Conservation (phyloP, 371 early-diverging fungal genomes). For the Mucor irregularis region DNA sequence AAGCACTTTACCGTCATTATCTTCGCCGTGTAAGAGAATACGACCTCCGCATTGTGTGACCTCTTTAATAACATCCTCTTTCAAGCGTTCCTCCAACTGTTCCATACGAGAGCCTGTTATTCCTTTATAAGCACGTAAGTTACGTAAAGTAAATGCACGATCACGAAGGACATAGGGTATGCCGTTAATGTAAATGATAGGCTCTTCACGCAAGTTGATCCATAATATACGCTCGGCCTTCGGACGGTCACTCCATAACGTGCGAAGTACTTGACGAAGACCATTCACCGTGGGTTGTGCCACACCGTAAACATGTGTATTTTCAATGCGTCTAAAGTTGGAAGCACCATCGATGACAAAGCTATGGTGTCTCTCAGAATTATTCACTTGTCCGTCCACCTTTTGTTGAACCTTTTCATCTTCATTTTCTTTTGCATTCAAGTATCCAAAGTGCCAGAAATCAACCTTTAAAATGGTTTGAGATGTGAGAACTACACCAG, state of each 20-base stretch:
- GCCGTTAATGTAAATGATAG: constrained; percentile 76
- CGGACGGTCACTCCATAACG: constrained; percentile 25
- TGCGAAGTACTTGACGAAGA: constrained; percentile 49
- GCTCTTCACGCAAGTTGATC: constrained; percentile 80
- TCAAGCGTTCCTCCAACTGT: constrained; percentile 66
- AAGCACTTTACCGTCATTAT: constrained; percentile 44
- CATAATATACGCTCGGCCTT: constrained; percentile 51
- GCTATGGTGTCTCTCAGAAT: constrained; percentile 32
- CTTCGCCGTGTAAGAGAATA: constrained; percentile 70
- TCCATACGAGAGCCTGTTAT: constrained; percentile 69
- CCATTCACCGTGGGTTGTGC: constrained; percentile 77
- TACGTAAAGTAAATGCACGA: constrained; percentile 62
- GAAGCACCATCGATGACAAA: constrained; percentile 47
- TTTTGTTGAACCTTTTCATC: not conserved
- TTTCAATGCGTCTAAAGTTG: constrained; percentile 47
- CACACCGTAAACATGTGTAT: constrained; percentile 59
- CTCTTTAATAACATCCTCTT: constrained; percentile 69
- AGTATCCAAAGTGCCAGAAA: constrained; percentile 54
- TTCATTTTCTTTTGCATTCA: constrained; percentile 2
- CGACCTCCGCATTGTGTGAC: constrained; percentile 50
- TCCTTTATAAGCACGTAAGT: constrained; percentile 70
- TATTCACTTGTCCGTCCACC: not conserved
- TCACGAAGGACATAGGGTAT: constrained; percentile 75
- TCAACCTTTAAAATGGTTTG: constrained; percentile 77
- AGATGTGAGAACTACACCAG: constrained; percentile 65